Conservation (phyloP, 148 eudicot species). For the Amaranthus hypochondriacus region DNA sequence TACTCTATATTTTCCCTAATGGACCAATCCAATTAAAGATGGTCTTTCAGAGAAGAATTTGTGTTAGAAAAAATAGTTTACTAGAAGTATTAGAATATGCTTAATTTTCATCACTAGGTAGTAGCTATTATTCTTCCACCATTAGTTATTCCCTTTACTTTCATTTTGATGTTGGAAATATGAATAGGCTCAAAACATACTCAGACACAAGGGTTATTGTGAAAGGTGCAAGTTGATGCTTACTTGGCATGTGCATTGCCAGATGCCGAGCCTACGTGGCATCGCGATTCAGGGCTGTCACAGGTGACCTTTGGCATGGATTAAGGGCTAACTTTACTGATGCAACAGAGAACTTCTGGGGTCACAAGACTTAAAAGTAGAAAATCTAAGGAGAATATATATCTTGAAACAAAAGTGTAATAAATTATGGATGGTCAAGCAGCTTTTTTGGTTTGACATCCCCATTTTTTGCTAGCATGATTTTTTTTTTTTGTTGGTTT, state of each 20-base stretch:
- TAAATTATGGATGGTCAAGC: neutral
- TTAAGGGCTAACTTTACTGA: slow-evolving; percentile 11
- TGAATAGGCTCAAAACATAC: neutral
- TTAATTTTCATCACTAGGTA: neutral
- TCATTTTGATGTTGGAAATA: neutral
- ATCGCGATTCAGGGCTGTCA: neutral
- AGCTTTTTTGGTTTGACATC: neutral
- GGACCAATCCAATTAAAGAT: too few species aligned
- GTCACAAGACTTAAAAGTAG: slow-evolving; percentile 16
- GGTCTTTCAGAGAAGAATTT: too few species aligned
- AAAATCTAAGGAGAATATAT: slow-evolving; percentile 9
- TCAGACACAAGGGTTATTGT: neutral
- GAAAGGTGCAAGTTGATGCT: slow-evolving; percentile 13
- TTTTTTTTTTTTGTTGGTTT: neutral
- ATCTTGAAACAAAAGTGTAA: neutral
- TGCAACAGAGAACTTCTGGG: slow-evolving; percentile 11
- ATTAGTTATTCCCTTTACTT: neutral
- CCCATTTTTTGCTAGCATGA: neutral
- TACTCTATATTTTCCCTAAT: too few species aligned
- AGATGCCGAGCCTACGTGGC: slow-evolving; percentile 19
- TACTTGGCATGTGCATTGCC: slow-evolving; percentile 12
- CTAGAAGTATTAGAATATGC: neutral
- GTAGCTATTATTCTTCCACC: neutral
- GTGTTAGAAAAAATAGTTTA: neutral
- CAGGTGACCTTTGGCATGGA: slow-evolving; percentile 5